Conservation (phyloP, 2,329 filamentous ascomycete genomes). For the Cladosporium oxysporum region DNA sequence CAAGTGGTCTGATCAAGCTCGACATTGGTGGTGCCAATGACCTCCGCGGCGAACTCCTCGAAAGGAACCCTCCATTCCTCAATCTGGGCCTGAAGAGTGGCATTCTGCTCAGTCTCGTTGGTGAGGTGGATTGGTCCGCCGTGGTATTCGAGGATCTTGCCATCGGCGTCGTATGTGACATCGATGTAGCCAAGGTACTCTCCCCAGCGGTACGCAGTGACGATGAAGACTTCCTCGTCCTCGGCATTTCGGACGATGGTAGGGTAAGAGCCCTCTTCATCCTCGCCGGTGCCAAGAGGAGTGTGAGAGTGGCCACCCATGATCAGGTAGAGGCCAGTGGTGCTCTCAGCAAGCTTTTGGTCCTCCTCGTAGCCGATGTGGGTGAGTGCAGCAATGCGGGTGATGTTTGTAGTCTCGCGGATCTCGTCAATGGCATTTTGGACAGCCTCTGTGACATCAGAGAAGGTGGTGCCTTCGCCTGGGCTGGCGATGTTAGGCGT, state of each 20-base stretch:
- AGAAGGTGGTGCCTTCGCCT: conserved; percentile 59
- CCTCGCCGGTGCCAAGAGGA: conserved; percentile 60
- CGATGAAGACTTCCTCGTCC: conserved; percentile 68
- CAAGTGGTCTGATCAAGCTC: conserved; percentile 62
- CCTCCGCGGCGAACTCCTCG: conserved; percentile 59
- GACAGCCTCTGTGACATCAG: conserved; percentile 58
- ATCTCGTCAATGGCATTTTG: conserved; percentile 65
- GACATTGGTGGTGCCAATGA: conserved; percentile 57
- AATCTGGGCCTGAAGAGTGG: conserved; percentile 59
- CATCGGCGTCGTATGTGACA: conserved; percentile 61
- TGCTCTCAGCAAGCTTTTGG: conserved; percentile 60
- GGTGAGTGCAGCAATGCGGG: conserved; percentile 65
- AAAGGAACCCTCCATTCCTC: conserved; percentile 62
- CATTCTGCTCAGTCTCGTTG: conserved; percentile 61
- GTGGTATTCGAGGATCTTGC: conserved; percentile 63
- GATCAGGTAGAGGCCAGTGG: conserved; percentile 66
- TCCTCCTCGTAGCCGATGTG: conserved; percentile 69
- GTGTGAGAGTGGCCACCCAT: conserved; percentile 64
- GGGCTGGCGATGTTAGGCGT: conserved; percentile 61
- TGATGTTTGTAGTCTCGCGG: conserved; percentile 62
- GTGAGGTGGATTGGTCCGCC: conserved; percentile 66
- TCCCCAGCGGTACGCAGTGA: conserved; percentile 68
- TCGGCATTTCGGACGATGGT: conserved; percentile 63
- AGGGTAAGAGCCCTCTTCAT: conserved; percentile 62
- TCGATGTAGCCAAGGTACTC: conserved; percentile 70